Conservation (phyloP, 768 basidiomycete species). For the Dacryopinax spathularia region DNA sequence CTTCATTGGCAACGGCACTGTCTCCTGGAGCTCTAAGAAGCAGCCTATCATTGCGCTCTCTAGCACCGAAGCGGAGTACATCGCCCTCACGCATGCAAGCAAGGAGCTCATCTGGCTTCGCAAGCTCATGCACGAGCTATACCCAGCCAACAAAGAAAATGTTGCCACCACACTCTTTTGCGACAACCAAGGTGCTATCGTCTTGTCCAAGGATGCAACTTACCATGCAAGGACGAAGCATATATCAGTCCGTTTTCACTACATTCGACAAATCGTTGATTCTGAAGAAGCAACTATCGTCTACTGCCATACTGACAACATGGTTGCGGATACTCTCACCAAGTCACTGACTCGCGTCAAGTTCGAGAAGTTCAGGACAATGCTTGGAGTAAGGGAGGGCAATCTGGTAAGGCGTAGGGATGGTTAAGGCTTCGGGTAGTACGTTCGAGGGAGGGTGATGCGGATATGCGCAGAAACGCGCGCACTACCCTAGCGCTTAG, state of each 20-base stretch:
- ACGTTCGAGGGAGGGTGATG: too few relatives aligned
- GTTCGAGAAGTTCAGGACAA: conserved; percentile 2
- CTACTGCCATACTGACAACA: conserved; percentile 11
- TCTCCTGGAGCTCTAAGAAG: conserved; percentile 30
- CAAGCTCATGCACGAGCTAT: conserved; percentile 12
- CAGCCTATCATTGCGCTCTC: conserved; percentile 30
- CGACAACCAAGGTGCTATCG: too few relatives aligned
- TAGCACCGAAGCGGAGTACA: conserved; percentile 33
- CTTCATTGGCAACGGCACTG: conserved; percentile 23
- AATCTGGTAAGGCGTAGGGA: too few relatives aligned
- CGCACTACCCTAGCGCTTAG: too few relatives aligned
- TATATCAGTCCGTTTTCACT: conserved; percentile 26
- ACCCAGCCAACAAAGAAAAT: neutral
- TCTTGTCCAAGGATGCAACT: conserved; percentile 17
- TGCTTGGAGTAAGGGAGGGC: too few relatives aligned
- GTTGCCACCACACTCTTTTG: conserved; percentile 11
- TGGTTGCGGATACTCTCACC: conserved; percentile 16
- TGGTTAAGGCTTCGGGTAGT: too few relatives aligned
- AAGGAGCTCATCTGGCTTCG: conserved; percentile 28
- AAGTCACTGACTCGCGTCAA: conserved; percentile 24
- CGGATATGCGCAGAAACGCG: too few relatives aligned
- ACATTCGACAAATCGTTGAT: conserved; percentile 18
- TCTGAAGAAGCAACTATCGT: conserved; percentile 4
- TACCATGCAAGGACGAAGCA: conserved; percentile 26
- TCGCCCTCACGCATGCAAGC: conserved; percentile 23